phyloP scores from a whole-genome alignment of 2,329 filamentous ascomycete species.

The Sphaerulina vaccinii region DNA sequence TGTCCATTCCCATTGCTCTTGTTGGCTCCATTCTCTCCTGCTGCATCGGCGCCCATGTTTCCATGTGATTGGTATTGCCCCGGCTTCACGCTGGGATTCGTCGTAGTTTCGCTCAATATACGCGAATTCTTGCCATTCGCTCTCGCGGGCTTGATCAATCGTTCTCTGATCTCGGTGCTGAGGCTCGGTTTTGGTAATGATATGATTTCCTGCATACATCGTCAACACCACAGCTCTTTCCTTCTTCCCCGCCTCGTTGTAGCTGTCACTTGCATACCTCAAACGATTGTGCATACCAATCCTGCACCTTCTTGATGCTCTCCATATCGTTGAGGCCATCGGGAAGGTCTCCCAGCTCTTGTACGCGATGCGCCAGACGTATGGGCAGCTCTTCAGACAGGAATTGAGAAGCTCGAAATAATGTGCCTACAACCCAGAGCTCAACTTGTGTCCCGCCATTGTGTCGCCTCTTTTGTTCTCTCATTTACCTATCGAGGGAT shows the following conservation, averaged over 20 bases:
- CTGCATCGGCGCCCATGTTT: conserved; percentile 47
- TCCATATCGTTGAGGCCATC: conserved; percentile 98
- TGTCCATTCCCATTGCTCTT: conserved; percentile 49
- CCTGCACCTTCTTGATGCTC: conserved; percentile 88
- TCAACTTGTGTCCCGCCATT: conserved; percentile 4
- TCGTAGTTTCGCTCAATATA: conserved; percentile 76
- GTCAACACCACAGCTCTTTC: background rate
- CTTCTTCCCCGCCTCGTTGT: background rate
- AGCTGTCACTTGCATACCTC: conserved; percentile 63
- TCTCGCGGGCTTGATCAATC: conserved; percentile 69
- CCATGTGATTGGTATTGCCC: conserved; percentile 71
- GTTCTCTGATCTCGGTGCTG: conserved; percentile 70
- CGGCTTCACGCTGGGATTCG: conserved; percentile 83
- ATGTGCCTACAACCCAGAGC: conserved; percentile 62
- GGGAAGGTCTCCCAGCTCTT: conserved; percentile 86
- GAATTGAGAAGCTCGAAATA: conserved; percentile 97
- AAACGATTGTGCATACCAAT: conserved; percentile 99
- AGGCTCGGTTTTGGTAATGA: conserved; percentile 75
- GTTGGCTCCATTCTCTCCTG: conserved; percentile 50
- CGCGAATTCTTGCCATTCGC: conserved; percentile 59
- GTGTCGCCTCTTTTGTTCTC: background rate
- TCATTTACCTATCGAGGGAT: conserved; percentile 77
- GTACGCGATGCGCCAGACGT: conserved; percentile 89
- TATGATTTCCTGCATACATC: conserved; percentile 75
- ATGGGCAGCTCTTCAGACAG: conserved; percentile 97